Evolutionary conservation across 495 filamentous ascomycete genomes (phyloP).

Genomic region (Xylaria venustula): DNA sequence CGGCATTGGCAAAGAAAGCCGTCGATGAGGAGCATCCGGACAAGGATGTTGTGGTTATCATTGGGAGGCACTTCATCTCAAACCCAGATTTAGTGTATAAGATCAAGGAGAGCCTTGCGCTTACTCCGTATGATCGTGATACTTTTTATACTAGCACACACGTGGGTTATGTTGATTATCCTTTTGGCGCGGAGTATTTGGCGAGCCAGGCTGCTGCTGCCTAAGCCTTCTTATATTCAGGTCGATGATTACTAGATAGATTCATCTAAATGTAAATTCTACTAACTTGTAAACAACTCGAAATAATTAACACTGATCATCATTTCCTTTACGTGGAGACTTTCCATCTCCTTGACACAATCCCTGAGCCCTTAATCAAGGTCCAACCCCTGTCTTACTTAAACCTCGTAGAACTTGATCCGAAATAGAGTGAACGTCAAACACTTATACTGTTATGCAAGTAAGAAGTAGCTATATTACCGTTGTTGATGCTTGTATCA

Average conservation of each 20-base stretch:
- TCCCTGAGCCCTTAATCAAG: too few species aligned
- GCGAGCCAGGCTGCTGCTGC: background rate
- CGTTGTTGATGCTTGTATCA: too few species aligned
- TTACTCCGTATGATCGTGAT: conserved; percentile 53
- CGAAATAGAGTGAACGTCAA: too few species aligned
- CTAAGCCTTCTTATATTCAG: background rate
- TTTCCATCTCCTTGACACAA: too few species aligned
- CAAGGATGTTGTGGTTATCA: conserved; percentile 48
- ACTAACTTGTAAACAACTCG: too few species aligned
- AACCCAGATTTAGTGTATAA: conserved; percentile 67
- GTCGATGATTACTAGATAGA: background rate
- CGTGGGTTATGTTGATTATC: conserved; percentile 64
- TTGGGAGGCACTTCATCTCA: conserved; percentile 61
- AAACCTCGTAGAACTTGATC: too few species aligned
- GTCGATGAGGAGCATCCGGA: conserved; percentile 52
- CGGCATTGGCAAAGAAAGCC: conserved; percentile 35
- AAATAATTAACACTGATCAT: too few species aligned
- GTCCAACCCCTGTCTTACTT: too few species aligned
- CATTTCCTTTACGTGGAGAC: too few species aligned
- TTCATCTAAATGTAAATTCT: background rate
- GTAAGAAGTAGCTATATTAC: too few species aligned
- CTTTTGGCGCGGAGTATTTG: conserved; percentile 31
- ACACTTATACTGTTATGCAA: too few species aligned
- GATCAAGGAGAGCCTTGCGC: conserved; percentile 50
- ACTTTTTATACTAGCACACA: conserved; percentile 53